Evolutionary conservation across 495 filamentous ascomycete species (phyloP).

Genomic region (Neurospora sp.): DNA sequence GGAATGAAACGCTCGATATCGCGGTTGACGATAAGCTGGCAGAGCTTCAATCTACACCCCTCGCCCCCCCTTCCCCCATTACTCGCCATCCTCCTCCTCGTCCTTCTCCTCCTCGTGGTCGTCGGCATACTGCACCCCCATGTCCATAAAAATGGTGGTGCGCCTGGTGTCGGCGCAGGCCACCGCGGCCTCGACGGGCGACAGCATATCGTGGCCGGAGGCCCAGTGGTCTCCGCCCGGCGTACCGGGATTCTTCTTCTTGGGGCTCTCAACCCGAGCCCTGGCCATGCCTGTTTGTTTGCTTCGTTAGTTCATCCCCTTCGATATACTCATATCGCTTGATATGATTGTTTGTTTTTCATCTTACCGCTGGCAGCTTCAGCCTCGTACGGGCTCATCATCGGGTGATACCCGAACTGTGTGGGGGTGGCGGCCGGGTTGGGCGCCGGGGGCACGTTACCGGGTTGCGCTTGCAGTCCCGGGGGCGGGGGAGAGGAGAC

Average conservation of each 20-base stretch:
- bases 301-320: not conserved
- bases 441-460: not conserved
- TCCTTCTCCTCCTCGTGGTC: not conserved
- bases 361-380: conserved; percentile 4
- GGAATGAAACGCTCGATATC: conserved; percentile 99
- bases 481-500: not conserved
- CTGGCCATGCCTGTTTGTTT: not conserved
- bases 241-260: not conserved
- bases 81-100: not conserved
- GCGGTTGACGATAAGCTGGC: conserved; percentile 95
- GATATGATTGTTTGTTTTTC: not conserved
- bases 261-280: not conserved
- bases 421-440: not conserved
- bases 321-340: not conserved
- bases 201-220: not conserved
- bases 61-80: not conserved
- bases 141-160: not conserved
- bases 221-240: not conserved
- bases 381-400: conserved; percentile 15
- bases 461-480: not conserved
- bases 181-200: not conserved
- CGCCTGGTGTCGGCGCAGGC: not conserved
- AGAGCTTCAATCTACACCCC: conserved; percentile 53
- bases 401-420: conserved; percentile 4
- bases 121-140: not conserved